phyloP scores from a whole-genome alignment of 1,284 basidiomycete genomes.

The Coniferiporia sulphurascens region DNA sequence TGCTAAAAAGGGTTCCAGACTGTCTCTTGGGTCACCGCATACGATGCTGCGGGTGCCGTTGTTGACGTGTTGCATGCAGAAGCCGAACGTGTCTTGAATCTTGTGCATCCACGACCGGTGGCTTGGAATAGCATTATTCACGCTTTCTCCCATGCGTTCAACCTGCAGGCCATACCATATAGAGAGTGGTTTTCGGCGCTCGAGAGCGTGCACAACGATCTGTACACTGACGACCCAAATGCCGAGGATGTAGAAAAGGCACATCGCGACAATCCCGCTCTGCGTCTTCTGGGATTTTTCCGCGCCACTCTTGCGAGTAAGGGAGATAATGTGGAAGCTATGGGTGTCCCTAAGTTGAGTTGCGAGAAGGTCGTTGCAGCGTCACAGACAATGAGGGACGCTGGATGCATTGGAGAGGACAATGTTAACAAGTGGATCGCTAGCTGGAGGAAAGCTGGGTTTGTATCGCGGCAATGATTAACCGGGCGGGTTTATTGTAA shows the following conservation, averaged over 20 bases:
- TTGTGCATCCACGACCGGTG: no score
- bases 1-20: not conserved
- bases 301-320: no score
- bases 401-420: not conserved
- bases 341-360: constrained; percentile 1
- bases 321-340: not conserved
- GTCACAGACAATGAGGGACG: not conserved
- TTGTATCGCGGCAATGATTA: no score
- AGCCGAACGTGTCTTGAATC: no score
- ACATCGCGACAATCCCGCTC: constrained; percentile 10
- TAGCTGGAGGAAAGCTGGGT: constrained; percentile 10
- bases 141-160: no score
- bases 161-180: constrained; percentile 3
- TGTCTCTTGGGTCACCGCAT: no score
- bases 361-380: not conserved
- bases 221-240: not conserved
- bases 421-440: constrained; percentile 7
- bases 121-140: no score
- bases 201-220: not conserved
- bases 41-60: no score
- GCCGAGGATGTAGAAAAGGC: no score
- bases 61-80: no score
- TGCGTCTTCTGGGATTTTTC: constrained; percentile 15
- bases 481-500: no score
- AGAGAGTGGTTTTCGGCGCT: constrained; percentile 7